A percentile compares a stretch with the other conserved stretches of the same genome.
Conservation (phyloP, 2,329 filamentous ascomycete genomes). For the Ceratocystis variospora region DNA sequence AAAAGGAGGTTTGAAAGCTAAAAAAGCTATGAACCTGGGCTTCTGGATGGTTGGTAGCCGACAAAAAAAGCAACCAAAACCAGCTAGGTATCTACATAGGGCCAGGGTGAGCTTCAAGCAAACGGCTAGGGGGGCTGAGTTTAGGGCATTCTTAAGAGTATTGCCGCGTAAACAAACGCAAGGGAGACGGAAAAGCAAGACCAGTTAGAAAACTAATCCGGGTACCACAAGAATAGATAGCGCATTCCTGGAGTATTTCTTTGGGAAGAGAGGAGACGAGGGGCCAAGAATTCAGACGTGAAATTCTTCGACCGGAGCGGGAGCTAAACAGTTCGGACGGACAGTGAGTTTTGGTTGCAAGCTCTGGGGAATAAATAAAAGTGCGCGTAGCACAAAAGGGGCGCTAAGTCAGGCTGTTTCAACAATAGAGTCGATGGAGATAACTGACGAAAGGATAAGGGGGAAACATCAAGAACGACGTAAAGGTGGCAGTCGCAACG, state of each 20-base stretch:
- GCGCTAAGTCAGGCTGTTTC: background rate
- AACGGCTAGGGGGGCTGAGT: background rate
- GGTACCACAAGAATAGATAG: background rate
- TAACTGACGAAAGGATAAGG: background rate
- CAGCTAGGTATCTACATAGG: background rate
- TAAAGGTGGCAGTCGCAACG: background rate
- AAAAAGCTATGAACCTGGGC: slow-evolving; percentile 1
- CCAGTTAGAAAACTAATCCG: background rate
- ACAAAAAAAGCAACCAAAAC: slow-evolving; percentile 4
- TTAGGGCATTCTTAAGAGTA: background rate
- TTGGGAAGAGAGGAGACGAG: background rate
- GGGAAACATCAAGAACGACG: background rate
- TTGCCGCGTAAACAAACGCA: background rate
- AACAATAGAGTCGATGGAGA: background rate
- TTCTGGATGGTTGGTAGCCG: background rate
- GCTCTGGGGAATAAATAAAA: background rate
- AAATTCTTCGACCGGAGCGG: background rate
- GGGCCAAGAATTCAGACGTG: too few relatives aligned
- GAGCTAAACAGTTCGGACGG: background rate
- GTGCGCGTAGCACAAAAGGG: background rate
- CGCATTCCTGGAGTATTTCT: background rate
- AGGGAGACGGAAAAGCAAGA: background rate
- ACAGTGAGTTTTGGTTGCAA: background rate
- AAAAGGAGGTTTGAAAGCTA: slow-evolving; percentile 4
- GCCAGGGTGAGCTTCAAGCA: background rate